Evolutionary conservation across 2,329 filamentous ascomycete species (phyloP).

Genomic region (Talaromyces atroroseus): DNA sequence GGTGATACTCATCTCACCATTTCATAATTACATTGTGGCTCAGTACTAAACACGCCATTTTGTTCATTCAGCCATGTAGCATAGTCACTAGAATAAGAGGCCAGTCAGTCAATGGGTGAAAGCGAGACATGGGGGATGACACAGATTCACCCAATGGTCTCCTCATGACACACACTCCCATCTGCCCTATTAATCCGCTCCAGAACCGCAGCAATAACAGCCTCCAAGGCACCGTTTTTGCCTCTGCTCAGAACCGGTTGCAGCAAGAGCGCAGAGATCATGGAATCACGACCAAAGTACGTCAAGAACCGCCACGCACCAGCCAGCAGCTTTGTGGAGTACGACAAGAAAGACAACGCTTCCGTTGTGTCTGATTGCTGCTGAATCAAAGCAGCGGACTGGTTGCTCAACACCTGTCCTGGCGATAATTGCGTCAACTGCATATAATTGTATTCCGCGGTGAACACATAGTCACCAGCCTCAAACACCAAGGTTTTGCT

Average conservation of each 20-base stretch:
- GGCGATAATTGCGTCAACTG: conserved; percentile 53
- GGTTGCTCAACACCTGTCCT: conserved; percentile 45
- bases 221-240: conserved; percentile 53
- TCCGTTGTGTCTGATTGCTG: conserved; percentile 45
- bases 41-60: conserved; percentile 48
- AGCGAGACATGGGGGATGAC: too few species aligned
- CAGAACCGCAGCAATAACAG: conserved; percentile 55
- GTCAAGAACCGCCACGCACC: conserved; percentile 63
- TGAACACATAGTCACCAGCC: conserved; percentile 53
- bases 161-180: conserved; percentile 59
- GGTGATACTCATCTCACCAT: conserved; percentile 36
- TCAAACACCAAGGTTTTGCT: conserved; percentile 38
- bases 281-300: conserved; percentile 62
- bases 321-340: conserved; percentile 57
- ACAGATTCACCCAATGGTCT: conserved; percentile 49
- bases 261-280: conserved; percentile 56
- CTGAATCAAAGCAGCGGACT: conserved; percentile 43
- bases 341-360: conserved; percentile 59
- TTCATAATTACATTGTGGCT: conserved; percentile 53
- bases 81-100: conserved; percentile 53
- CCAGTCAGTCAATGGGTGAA: conserved; percentile 1
- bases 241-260: conserved; percentile 54
- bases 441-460: conserved; percentile 57
- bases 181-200: conserved; percentile 57
- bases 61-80: conserved; percentile 53